Base-by-base conservation (phyloP, 2,329 filamentous ascomycete genomes). In the Fusarium vanettenii region DNA sequence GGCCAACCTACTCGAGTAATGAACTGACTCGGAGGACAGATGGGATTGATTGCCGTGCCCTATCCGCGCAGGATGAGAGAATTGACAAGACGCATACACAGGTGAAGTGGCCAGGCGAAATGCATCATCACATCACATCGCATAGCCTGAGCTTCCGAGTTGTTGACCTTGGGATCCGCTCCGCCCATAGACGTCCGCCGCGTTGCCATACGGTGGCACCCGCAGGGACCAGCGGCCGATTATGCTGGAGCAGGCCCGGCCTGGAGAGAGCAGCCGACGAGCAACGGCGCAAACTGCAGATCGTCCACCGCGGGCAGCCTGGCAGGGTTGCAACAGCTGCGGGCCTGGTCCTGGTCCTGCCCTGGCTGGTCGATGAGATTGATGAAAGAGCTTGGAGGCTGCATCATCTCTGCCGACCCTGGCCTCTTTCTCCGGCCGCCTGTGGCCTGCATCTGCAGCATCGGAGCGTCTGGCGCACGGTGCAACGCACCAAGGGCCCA, bases 101-200 rank as follows among this genome's bases (percentile, higher is more conserved):
- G 56, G 48, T 52, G 35, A 70, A 73, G 72, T 75, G 70, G 69
- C 76, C 73, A 71, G 60, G 66, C 64, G 37, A 71, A 65, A 76
- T 67, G 76, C 73, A 78, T 43, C 70, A 78, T 77, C 72, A 78
- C 74, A 78, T 78, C 76, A 78, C 67, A 72, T 77, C 74, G 72
- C 75, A 76, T 78, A 67, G 67, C 66, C 67, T 74, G 64, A 65
- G 33, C 70, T 66, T 77, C 69, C 60, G 59, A 69, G 63, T 64
- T 69, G 67, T 70, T 66, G 43, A 78, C 68, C 73, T 76, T 71
- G 71, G 76, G 76, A 67, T 76, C 62, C 63, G 76, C 67, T 76
- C 71, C 70, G 72, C 71, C 63, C 70, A 67, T 70, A 75, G 64
- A 74, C 67, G 64, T 64, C 69, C 74, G 76, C 71, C 76, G 72